Evolutionary conservation across 2,329 filamentous ascomycete genomes (phyloP), one percentile per base, ranked within the genome.

Genomic region (Eutypa lata): DNA sequence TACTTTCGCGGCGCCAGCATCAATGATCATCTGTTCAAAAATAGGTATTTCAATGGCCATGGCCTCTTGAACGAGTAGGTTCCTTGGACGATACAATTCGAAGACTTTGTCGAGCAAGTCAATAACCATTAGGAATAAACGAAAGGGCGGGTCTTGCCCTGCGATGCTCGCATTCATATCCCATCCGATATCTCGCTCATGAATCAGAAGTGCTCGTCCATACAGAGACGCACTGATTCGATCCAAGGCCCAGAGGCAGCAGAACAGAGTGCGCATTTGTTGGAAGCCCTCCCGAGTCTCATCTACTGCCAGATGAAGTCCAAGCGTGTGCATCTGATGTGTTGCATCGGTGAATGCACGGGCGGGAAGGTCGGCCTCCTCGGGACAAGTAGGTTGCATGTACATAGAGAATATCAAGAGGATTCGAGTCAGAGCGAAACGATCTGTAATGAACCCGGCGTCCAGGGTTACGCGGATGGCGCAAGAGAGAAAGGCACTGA

Each of bases 201-300:
- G 82, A 52, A 87, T 78, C 22, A 84, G 64, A 45, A 80, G 77
- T 0, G 84, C 80, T 1, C 83, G 73, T 6, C 82, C 83, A 53
- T 84, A 80, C n/a, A 83, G 75, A 0, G 82, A 79, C 1, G 81
- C 76, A 47, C 81, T 81, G 43, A 87, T 73, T 14, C 81, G 74
- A 60, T 87, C 84, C 1, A 87, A 64, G 0, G 82, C 82, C 82
- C 82, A 86, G 0, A 84, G 70, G 7, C 77, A 80, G 59, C 81
- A 85, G 44, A 84, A 83, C 2, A 85, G 59, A 26, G 63, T 63
- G 24, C 59, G 64, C 2, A 72, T 75, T 50, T 79, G 76, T 2
- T 76, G 67, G 24, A 76, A 73, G 42, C 75, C 63, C 11, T 48
- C 46, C 11, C 64, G 55, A 14, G 61, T 62, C 13, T 66, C 63